Evolutionary conservation across 169 alveolate genomes (phyloP), one percentile per base, ranked within the genome.

Genomic region (Plasmodium vivax): DNA sequence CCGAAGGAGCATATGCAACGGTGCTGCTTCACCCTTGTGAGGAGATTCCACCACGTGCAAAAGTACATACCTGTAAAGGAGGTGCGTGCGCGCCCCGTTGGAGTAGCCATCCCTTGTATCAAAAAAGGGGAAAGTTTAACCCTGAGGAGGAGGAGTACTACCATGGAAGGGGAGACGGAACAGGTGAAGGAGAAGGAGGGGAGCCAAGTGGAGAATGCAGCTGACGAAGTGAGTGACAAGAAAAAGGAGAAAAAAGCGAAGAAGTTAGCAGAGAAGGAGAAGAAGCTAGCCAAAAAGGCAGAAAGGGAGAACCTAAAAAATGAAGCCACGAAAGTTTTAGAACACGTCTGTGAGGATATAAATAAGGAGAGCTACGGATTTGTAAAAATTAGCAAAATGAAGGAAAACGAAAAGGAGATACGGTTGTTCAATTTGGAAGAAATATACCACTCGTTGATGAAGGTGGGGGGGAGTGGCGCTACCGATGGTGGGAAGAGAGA

Each of bases 261-360:
- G 36, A 92, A 92, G 72, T 36, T 82, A 47, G 92, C 84, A 14
- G 95, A 92, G 43, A 92, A 92, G 82, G 85, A 92, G 72, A 71
- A 43, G 36, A 92, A 92, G 79, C 62, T 92, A 82, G 95, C 95
- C 32, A 92, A 92, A 27, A 92, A 92, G 83, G 83, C 84, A 30
- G 95, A 92, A 92, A 92, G 95, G 58, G 95, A 92, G 45, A 81
- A 92, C 56, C 83, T 68, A 82, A 92, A 92, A 82, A 92, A 92
- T 82, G 95, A 92, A 73, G 92, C 95, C 16, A 27, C 82, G 3
- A 92, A 92, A 73, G n/a, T 92, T 36, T 72, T 92, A 56, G 95
- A 92, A 7, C 62, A 92, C 41, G 92, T 92, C 1, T 82, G 95
- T 82, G 95, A 92, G 23, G 92, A 92, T 58, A 92, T 92, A 82